phyloP scores from a whole-genome alignment of 805 yeast species.

The Kodamaea neixiangensis region DNA sequence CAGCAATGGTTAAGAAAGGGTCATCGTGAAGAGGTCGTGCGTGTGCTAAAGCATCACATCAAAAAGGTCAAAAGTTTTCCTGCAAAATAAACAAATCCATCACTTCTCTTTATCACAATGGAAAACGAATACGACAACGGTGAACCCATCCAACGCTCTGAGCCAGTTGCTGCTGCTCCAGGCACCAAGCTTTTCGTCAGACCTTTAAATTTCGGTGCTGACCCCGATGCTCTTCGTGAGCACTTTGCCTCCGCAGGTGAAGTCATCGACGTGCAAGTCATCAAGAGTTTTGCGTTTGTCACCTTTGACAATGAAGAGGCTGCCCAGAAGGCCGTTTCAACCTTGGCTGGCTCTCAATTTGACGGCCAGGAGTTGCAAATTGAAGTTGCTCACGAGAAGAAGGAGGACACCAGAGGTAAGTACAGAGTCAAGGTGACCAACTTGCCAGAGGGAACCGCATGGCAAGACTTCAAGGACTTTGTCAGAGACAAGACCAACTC shows the following conservation, averaged over 20 bases:
- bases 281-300: constrained; percentile 87
- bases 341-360: constrained; percentile 47
- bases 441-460: constrained; percentile 74
- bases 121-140: constrained; percentile 11
- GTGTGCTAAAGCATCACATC: not conserved
- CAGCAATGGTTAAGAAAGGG: not conserved
- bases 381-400: constrained; percentile 57
- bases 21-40: not conserved
- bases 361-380: constrained; percentile 52
- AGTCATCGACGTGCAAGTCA: constrained; percentile 63
- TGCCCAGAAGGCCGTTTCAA: constrained; percentile 51
- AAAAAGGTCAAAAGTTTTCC: constrained; percentile 3
- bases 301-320: constrained; percentile 70
- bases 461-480: constrained; percentile 91
- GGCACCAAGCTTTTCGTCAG: constrained; percentile 50
- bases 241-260: constrained; percentile 69
- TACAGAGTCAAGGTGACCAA: constrained; percentile 68
- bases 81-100: not conserved
- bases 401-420: constrained; percentile 67
- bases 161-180: constrained; percentile 11
- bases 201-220: constrained; percentile 58
- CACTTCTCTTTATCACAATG: constrained; percentile 7
- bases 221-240: constrained; percentile 62
- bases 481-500: constrained; percentile 72
- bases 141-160: constrained; percentile 4